phyloP scores from a whole-genome alignment of 176 grass and related monocot genomes.

The Lolium rigidum region DNA sequence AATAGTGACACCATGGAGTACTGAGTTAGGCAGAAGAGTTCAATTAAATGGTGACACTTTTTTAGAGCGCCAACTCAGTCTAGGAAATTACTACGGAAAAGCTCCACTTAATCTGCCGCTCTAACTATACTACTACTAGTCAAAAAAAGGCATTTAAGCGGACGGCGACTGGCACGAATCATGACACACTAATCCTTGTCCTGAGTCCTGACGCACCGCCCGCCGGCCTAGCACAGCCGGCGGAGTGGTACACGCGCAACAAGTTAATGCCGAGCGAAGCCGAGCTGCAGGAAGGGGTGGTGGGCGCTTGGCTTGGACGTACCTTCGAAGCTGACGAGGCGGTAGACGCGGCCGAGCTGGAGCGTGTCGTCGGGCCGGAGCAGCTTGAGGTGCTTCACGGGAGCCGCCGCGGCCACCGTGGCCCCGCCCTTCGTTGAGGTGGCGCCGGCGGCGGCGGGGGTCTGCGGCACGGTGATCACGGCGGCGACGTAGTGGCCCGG shows the following conservation, averaged over 20 bases:
- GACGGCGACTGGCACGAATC: conserved; percentile 14
- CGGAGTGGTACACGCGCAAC: background rate
- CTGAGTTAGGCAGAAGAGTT: background rate
- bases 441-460: background rate
- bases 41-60: background rate
- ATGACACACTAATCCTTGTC: conserved; percentile 10
- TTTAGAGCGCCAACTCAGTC: background rate
- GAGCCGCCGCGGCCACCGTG: no score
- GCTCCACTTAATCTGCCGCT: background rate
- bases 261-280: background rate
- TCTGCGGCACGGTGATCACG: conserved; percentile 54
- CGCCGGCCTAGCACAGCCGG: conserved; percentile 29
- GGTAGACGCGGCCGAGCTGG: conserved; percentile 80
- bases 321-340: conserved; percentile 99
- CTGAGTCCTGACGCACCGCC: no score
- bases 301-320: background rate
- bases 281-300: background rate
- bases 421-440: background rate
- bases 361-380: conserved; percentile 96
- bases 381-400: conserved; percentile 89
- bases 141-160: conserved; percentile 20
- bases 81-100: background rate
- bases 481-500: conserved; percentile 91
- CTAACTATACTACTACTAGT: background rate
- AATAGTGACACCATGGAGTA: background rate